Evolutionary conservation across 2,329 filamentous ascomycete genomes (phyloP).

Genomic region (Aspergillus pseudoviridinutans): DNA sequence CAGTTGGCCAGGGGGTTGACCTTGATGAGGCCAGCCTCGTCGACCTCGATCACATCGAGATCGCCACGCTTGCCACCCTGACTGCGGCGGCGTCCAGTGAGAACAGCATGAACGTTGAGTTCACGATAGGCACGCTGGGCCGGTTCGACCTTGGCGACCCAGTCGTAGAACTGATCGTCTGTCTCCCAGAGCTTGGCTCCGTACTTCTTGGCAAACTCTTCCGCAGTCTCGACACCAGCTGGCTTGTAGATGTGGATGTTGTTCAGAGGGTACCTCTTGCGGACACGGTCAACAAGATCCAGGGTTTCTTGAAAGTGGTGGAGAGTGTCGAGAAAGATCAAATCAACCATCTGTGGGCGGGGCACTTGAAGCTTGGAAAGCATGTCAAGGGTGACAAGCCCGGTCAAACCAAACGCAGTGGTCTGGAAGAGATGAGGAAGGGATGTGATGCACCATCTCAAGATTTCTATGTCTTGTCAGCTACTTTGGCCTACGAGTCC

Average conservation of each 20-base stretch:
- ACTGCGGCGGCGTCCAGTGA: slow-evolving; percentile 86
- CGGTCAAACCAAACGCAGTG: slow-evolving; percentile 76
- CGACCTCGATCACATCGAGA: slow-evolving; percentile 87
- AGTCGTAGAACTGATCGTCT: slow-evolving; percentile 90
- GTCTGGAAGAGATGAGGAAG: slow-evolving; percentile 87
- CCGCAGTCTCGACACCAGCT: slow-evolving; percentile 64
- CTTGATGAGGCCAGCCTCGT: slow-evolving; percentile 89
- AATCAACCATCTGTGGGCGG: slow-evolving; percentile 47
- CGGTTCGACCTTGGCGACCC: slow-evolving; percentile 95
- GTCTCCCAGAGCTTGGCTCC: slow-evolving; percentile 80
- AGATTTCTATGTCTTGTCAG: slow-evolving; percentile 58
- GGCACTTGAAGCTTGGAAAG: slow-evolving; percentile 48
- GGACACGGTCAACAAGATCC: slow-evolving; percentile 68
- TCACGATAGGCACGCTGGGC: slow-evolving; percentile 86
- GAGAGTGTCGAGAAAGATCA: slow-evolving; percentile 76
- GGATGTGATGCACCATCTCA: slow-evolving; percentile 86
- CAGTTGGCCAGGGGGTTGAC: slow-evolving; percentile 96
- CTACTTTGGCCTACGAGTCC: slow-evolving; percentile 8
- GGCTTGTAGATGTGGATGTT: slow-evolving; percentile 89
- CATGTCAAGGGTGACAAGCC: slow-evolving; percentile 76
- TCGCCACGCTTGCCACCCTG: slow-evolving; percentile 90
- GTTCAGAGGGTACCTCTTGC: slow-evolving; percentile 70
- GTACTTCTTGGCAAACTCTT: slow-evolving; percentile 77
- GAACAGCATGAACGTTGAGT: slow-evolving; percentile 79
- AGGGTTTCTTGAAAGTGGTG: slow-evolving; percentile 79